A percentile compares a stretch with the other conserved stretches of the same genome.
phyloP scores from a whole-genome alignment of 1,139 yeast genomes.

The Taphrina communis region DNA sequence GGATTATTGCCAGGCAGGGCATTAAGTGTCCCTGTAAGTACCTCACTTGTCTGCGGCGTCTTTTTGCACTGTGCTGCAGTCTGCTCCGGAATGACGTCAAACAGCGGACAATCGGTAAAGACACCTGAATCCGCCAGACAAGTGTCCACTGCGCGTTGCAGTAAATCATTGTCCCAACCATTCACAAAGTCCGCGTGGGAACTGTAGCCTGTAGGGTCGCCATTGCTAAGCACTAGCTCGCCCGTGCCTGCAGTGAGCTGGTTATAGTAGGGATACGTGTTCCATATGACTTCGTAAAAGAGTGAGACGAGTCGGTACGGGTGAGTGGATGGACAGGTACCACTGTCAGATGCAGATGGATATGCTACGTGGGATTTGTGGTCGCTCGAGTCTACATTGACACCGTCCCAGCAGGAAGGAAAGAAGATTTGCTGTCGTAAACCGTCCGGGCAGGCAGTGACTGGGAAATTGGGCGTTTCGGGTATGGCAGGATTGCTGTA shows the following conservation, averaged over 20 bases:
- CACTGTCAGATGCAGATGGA: conserved; percentile 33
- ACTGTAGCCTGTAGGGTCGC: conserved; percentile 43
- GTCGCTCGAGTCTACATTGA: conserved; percentile 40
- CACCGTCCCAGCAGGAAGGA: conserved; percentile 44
- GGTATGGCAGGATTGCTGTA: conserved; percentile 33
- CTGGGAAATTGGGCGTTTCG: conserved; percentile 38
- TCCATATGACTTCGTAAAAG: conserved; percentile 42
- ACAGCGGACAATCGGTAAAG: conserved; percentile 40
- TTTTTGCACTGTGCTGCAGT: conserved; percentile 26
- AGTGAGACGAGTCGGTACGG: conserved; percentile 37
- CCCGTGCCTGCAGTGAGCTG: conserved; percentile 32
- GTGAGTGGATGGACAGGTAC: conserved; percentile 41
- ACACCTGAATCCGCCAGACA: conserved; percentile 42
- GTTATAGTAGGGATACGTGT: conserved; percentile 19
- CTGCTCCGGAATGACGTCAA: conserved; percentile 20
- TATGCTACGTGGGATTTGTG: conserved; percentile 43
- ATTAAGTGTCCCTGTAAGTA: conserved; percentile 33
- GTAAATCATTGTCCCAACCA: conserved; percentile 42
- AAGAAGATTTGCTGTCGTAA: conserved; percentile 41
- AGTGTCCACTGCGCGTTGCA: conserved; percentile 40
- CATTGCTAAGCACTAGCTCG: conserved; percentile 38
- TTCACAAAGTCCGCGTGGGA: conserved; percentile 43
- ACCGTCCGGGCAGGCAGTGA: conserved; percentile 41
- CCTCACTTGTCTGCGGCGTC: conserved; percentile 26
- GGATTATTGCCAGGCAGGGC: conserved; percentile 40